A percentile compares a stretch with the other conserved stretches of the same genome.
phyloP scores from a whole-genome alignment of 2,329 filamentous ascomycete species.

The Aspergillus sp. region DNA sequence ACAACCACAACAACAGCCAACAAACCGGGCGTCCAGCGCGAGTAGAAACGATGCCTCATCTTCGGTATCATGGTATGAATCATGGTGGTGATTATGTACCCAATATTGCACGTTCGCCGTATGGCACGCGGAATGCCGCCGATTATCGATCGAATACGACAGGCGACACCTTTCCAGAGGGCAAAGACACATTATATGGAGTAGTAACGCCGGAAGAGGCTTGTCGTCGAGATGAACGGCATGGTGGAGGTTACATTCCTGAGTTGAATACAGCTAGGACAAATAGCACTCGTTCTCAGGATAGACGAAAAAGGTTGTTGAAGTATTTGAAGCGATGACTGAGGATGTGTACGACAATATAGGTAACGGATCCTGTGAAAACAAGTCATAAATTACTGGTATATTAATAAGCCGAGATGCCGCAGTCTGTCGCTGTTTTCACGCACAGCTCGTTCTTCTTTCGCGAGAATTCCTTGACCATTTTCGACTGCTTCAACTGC shows the following conservation, averaged over 20 bases:
- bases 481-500: no score
- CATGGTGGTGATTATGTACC: neutral
- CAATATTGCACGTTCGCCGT: neutral
- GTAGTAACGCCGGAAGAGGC: neutral
- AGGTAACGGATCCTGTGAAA: no score
- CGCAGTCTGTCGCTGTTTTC: no score
- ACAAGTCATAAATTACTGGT: no score
- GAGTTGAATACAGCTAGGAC: neutral
- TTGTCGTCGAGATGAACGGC: neutral
- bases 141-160: neutral
- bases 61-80: neutral
- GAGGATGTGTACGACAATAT: neutral
- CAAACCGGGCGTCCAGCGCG: neutral
- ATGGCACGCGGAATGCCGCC: no score
- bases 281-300: neutral
- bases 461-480: no score
- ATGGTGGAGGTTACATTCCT: neutral
- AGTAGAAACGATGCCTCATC: neutral
- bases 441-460: no score
- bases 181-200: neutral
- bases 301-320: neutral
- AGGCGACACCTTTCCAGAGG: neutral
- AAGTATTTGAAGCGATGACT: neutral
- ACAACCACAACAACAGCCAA: neutral
- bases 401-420: no score